phyloP scores from a whole-genome alignment of 495 filamentous ascomycete genomes.

The Viridothelium virens region DNA sequence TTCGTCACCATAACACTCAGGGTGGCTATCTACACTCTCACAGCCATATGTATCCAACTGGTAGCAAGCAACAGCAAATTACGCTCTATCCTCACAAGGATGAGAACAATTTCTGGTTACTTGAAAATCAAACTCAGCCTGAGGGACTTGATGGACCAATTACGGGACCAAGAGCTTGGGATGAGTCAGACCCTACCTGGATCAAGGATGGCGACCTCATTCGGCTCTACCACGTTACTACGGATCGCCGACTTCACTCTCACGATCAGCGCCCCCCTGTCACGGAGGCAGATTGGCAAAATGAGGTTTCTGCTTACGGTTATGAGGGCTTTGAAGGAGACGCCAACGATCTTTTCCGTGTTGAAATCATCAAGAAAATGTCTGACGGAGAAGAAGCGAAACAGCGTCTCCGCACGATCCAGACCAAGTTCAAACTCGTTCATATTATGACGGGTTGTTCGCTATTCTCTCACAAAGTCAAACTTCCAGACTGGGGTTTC shows the following conservation, averaged over 20 bases:
- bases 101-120: conserved; percentile 88
- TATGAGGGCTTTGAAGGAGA: conserved; percentile 96
- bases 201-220: conserved; percentile 75
- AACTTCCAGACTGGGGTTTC: conserved; percentile 92
- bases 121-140: conserved; percentile 95
- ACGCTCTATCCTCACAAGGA: conserved; percentile 99
- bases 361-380: conserved; percentile 88
- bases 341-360: conserved; percentile 89
- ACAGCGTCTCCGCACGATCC: conserved; percentile 80
- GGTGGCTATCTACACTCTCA: conserved; percentile 97
- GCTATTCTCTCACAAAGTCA: conserved; percentile 96
- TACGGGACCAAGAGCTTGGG: conserved; percentile 75
- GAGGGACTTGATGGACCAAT: conserved; percentile 69
- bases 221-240: conserved; percentile 73
- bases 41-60: conserved; percentile 91
- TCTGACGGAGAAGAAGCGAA: conserved; percentile 75
- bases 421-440: conserved; percentile 90
- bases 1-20: conserved; percentile 93
- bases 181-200: conserved; percentile 57
- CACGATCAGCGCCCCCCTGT: conserved; percentile 97
- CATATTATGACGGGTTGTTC: conserved; percentile 96
- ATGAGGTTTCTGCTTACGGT: conserved; percentile 94
- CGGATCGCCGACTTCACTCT: conserved; percentile 84
- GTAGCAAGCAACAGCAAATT: conserved; percentile 97
- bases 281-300: conserved; percentile 96